A percentile compares a stretch with the other conserved stretches of the same genome.
Conservation (phyloP, 345 rosid genomes). For the Pistacia vera region DNA sequence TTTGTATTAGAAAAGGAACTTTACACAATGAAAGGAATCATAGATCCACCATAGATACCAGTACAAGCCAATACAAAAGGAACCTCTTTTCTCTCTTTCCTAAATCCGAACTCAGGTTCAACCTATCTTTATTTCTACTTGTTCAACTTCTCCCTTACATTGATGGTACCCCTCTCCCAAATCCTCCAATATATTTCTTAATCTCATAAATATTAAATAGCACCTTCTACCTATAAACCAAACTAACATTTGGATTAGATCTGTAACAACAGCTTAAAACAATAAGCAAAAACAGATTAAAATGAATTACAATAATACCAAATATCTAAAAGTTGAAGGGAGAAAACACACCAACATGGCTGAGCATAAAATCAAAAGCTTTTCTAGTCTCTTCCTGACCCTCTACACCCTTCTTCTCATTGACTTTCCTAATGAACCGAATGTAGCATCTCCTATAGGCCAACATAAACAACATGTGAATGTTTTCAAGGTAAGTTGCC, state of each 20-base stretch:
- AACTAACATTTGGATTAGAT: neutral
- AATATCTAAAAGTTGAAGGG: conserved; percentile 14
- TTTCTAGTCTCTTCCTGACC: conserved; percentile 93
- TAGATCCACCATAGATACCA: too few relatives aligned
- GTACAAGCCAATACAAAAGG: too few relatives aligned
- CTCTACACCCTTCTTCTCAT: conserved; percentile 85
- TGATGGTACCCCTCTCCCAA: neutral
- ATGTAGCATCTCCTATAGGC: conserved; percentile 87
- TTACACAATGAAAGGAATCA: too few relatives aligned
- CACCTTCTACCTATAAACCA: neutral
- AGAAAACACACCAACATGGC: conserved; percentile 70
- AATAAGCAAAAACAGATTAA: neutral
- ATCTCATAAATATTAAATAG: neutral
- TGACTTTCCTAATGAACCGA: conserved; percentile 86
- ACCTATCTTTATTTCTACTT: neutral
- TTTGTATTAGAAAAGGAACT: too few relatives aligned
- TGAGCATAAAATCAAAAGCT: conserved; percentile 91
- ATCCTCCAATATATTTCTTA: too few relatives aligned
- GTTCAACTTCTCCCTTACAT: neutral
- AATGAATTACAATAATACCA: neutral
- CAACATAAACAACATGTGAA: conserved; percentile 17
- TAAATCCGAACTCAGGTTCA: neutral
- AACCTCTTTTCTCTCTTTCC: neutral
- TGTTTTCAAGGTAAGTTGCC: neutral
- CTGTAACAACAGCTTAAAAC: neutral